A percentile compares a stretch with the other conserved stretches of the same genome.
These are phyloP conservation scores for Diddensiella caesifluorescens DNA, from an alignment of 805 yeast species.

Conservation along the genomic window DNA sequence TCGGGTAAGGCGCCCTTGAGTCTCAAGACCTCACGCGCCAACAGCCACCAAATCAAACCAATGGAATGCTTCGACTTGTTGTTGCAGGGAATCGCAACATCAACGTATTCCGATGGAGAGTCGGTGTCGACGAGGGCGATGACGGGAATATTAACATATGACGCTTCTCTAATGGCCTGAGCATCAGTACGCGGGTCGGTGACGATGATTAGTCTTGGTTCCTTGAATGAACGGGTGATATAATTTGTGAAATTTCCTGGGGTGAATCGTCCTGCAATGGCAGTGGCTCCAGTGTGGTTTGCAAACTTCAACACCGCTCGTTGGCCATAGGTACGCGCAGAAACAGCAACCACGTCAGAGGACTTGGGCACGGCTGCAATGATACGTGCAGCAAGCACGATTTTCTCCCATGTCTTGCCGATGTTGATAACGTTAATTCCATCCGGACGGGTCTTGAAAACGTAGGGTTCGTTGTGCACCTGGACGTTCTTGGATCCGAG, in stretches of 20 bases:
- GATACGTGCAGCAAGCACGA: constrained; percentile 98
- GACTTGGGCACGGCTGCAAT: constrained; percentile 99
- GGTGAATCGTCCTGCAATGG: constrained; percentile 99
- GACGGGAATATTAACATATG: constrained; percentile 99
- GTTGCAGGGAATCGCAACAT: constrained; percentile 99
- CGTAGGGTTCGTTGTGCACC: constrained; percentile 75
- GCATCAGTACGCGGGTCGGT: constrained; percentile 99
- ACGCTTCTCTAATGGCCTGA: constrained; percentile 99
- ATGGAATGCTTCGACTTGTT: constrained; percentile 99
- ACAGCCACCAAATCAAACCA: constrained; percentile 99
- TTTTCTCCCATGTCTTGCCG: constrained; percentile 99
- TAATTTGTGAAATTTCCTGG: constrained; percentile 99
- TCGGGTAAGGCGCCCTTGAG: constrained; percentile 95
- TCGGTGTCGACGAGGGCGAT: constrained; percentile 98
- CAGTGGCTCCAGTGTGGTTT: constrained; percentile 99
- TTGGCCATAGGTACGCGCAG: constrained; percentile 99
- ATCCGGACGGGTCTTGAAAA: constrained; percentile 97
- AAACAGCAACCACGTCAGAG: constrained; percentile 96
- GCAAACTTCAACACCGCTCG: constrained; percentile 99
- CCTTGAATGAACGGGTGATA: constrained; percentile 99
- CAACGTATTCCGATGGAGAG: constrained; percentile 98
- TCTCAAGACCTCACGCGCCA: constrained; percentile 99
- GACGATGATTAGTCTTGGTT: constrained; percentile 98
- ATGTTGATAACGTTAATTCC: constrained; percentile 98
- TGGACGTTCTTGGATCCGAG: constrained; percentile 99